phyloP scores from a whole-genome alignment of 179 eudicot species.

The Beta macrorhiza region DNA sequence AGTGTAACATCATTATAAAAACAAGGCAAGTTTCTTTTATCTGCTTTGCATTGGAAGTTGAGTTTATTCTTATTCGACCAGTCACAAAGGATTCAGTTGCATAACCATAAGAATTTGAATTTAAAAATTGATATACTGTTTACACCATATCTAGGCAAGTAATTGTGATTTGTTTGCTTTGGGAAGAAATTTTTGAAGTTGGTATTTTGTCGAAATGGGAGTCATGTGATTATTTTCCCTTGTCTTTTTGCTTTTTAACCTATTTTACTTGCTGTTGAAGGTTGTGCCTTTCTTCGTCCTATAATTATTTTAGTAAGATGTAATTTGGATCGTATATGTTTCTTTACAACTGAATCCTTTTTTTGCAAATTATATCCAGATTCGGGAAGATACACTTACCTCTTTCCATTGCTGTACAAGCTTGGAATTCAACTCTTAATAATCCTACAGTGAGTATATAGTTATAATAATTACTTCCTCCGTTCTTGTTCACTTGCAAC shows the following conservation, averaged over 20 bases:
- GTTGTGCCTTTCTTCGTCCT: background rate
- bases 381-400: no score
- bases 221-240: background rate
- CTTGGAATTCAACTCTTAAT: no score
- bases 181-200: background rate
- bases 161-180: background rate
- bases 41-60: background rate
- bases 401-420: no score
- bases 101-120: background rate
- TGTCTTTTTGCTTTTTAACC: no score
- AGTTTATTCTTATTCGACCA: background rate
- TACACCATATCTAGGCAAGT: background rate
- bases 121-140: background rate
- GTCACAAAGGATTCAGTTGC: background rate
- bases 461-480: no score
- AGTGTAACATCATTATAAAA: no score
- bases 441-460: no score
- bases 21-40: background rate
- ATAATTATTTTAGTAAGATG: background rate
- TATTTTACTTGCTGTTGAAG: no score
- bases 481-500: no score
- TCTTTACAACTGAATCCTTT: no score
- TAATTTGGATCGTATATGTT: no score
- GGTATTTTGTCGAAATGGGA: background rate
- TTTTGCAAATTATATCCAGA: no score